Base-by-base conservation (phyloP, 305 asterid species). In the Fraxinus platypoda region DNA sequence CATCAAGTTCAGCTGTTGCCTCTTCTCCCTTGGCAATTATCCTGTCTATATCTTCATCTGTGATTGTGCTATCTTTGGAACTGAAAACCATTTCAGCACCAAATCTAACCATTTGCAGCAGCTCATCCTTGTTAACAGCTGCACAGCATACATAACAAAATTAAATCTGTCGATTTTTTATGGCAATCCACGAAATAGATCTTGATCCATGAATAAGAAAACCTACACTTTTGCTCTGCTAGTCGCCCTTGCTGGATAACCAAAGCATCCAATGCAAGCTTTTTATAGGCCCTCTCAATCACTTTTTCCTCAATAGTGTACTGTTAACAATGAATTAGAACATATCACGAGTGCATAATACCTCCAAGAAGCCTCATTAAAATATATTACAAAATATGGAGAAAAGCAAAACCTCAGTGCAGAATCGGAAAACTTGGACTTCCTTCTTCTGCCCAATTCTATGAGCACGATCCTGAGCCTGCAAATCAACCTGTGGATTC, bases 81-180 rank as follows among this genome's bases (percentile, higher is more conserved):
- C 98, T 95, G 93, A 97, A 97, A 86, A 97, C 99, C 98, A 97
- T 97, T 93, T 94, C 99, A 79, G 99, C 99, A 87, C 99, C 99
- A 90, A 94, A 97, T 78, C 99, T 91, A 86, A 97, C 98, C 99
- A 94, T 97, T 88, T 97, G 98, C 79, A 97, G 93, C 86, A 97
- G 92, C 86, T 97, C 99, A 84, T 95, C 99, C 89, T 97, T 97
- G 82, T 97, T 97, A 34, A 93, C 99, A 91, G 98, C 98, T 97
- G 89, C 87, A 87, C 71, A 70, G 41, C 86, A 87, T 23, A 81
- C 64, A 13, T 13, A 64, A 54, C 43, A 77, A 74, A 80, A 54
- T 23, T 72, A 62, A 62, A 76, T 57, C 43, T 34, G 46, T 31
- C 5, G 15, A 31, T 28, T 15, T 72, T 72, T 72, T 46, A 72